A percentile compares a stretch with the other conserved stretches of the same genome.
Conservation (phyloP, 176 grass and related monocot species). For the Bolboschoenus planiculmis region DNA sequence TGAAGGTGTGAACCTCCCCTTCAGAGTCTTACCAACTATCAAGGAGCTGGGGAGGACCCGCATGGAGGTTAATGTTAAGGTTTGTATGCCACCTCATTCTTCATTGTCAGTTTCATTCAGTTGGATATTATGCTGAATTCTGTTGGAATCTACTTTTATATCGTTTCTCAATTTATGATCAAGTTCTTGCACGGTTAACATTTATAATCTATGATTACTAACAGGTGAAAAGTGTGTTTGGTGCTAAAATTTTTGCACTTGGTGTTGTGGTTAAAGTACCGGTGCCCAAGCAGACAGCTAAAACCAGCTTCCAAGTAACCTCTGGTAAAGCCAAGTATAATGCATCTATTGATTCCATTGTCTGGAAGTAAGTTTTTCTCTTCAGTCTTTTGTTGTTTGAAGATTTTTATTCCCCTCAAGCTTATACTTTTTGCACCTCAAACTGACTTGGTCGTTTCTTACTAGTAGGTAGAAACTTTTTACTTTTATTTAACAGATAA, state of each 20-base stretch:
- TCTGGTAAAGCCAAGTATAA: conserved; percentile 99
- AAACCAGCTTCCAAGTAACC: conserved; percentile 95
- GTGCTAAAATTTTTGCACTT: conserved; percentile 98
- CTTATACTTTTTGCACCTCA: background rate
- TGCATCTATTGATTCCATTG: conserved; percentile 84
- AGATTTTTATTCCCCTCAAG: background rate
- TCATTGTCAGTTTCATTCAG: background rate
- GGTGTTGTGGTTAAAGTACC: conserved; percentile 95
- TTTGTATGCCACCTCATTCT: conserved; percentile 21
- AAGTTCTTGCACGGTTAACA: conserved; percentile 26
- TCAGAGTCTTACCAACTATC: conserved; percentile 92
- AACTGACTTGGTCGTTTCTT: background rate
- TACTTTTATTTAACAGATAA: background rate
- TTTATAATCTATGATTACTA: background rate
- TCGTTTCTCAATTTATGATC: background rate
- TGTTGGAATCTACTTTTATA: background rate
- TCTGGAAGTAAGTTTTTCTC: conserved; percentile 80
- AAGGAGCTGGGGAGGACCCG: conserved; percentile 97
- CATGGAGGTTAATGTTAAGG: conserved; percentile 98
- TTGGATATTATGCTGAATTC: background rate
- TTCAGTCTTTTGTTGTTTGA: background rate
- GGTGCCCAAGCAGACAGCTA: conserved; percentile 97
- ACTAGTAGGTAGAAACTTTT: background rate
- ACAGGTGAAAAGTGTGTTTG: conserved; percentile 99
- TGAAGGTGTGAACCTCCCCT: conserved; percentile 96